These are phyloP conservation scores for Misopates orontium DNA, from an alignment of 257 asterid genomes.

Conservation along the genomic window DNA sequence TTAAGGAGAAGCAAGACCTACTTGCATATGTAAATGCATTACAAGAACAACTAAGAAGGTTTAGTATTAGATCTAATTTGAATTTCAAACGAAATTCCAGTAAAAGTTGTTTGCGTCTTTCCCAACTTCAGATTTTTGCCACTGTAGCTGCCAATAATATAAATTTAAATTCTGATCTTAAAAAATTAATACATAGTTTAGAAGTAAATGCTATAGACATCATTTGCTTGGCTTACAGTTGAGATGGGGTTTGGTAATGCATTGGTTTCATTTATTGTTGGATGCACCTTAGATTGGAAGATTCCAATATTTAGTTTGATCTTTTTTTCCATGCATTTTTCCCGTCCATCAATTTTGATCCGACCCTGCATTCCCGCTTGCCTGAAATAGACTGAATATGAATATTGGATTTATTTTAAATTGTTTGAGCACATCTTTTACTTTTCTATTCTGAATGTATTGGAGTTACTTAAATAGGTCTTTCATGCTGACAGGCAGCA, in stretches of 20 bases:
- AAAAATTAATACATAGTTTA: neutral
- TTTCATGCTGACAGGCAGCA: conserved; percentile 67
- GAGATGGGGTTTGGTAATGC: neutral
- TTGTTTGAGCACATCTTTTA: neutral
- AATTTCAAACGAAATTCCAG: neutral
- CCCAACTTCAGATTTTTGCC: conserved; percentile 7
- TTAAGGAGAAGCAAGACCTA: conserved; percentile 78
- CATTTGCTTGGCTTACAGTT: neutral
- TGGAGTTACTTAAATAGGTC: conserved; percentile 5
- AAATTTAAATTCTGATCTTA: neutral
- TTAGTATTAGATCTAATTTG: conserved; percentile 4
- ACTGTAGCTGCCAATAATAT: neutral
- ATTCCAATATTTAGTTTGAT: neutral
- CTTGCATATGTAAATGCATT: conserved; percentile 61
- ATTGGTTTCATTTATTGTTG: neutral
- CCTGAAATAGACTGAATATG: neutral
- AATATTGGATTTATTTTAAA: neutral
- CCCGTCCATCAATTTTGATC: neutral
- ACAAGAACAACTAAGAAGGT: conserved; percentile 90
- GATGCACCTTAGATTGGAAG: neutral
- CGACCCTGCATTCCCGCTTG: too few species aligned
- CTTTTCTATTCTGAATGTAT: conserved; percentile 9
- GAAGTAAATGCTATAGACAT: neutral
- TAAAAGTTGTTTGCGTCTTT: neutral
- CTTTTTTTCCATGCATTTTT: neutral